Evolutionary conservation across 2,329 filamentous ascomycete genomes (phyloP).

Genomic region (Claviceps sp.): DNA sequence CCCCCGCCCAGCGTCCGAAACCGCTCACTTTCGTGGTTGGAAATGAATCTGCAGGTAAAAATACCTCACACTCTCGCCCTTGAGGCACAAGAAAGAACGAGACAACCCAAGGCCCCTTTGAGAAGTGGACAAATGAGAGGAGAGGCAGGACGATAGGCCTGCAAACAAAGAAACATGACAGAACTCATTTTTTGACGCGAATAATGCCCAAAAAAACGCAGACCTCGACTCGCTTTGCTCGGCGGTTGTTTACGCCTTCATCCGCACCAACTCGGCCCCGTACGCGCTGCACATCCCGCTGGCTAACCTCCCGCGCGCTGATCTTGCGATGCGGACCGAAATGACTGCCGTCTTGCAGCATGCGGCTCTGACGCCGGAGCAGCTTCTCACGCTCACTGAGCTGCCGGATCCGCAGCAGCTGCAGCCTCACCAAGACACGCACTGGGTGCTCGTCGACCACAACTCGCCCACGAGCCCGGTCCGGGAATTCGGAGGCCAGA

Average conservation of each 20-base stretch:
- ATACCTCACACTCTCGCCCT: neutral
- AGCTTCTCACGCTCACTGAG: conserved; percentile 51
- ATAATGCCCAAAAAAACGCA: conserved; percentile 15
- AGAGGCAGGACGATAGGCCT: neutral
- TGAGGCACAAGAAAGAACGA: neutral
- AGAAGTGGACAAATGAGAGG: no score
- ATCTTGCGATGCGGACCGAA: conserved; percentile 61
- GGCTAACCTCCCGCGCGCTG: conserved; percentile 53
- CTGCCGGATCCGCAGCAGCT: conserved; percentile 29
- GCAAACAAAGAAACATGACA: neutral
- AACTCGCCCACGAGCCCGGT: conserved; percentile 56
- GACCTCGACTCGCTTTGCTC: conserved; percentile 73
- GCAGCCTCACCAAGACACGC: conserved; percentile 34
- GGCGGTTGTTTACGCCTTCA: conserved; percentile 60
- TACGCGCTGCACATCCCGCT: conserved; percentile 55
- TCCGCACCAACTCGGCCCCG: conserved; percentile 46
- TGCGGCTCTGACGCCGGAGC: conserved; percentile 42
- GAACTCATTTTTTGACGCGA: neutral
- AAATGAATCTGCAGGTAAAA: conserved; percentile 50
- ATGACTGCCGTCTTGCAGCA: conserved; percentile 50
- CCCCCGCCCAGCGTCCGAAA: conserved; percentile 27
- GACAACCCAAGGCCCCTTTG: neutral
- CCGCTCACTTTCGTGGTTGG: conserved; percentile 51
- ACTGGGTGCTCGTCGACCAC: conserved; percentile 69
- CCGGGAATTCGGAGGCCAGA: conserved; percentile 33